Evolutionary conservation across 1,139 yeast genomes (phyloP), one percentile per base, ranked within the genome.

Genomic region (Candida pseudoviswanathii): DNA sequence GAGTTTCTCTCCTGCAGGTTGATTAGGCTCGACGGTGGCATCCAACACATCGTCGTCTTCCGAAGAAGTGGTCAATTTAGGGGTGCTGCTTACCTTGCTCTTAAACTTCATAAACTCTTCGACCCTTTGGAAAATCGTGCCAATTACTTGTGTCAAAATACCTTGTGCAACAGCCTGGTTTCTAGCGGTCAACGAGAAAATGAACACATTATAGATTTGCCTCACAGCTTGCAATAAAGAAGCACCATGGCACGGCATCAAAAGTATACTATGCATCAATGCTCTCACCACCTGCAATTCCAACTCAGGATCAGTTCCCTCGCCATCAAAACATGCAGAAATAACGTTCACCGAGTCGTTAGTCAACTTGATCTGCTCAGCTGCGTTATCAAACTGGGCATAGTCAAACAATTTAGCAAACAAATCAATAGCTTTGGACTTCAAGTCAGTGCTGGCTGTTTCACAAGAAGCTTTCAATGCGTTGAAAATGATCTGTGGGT

Each of bases 161-260:
- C 97, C 98, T 70, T 95, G 99, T 0, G 99, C 99, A 52, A 92
- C 86, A 0, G 94, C 89, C 67, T 94, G 99, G 63, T 91, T 94
- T 26, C 89, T 75, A 3, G 94, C 82, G 21, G 88, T 84, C 55
- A 87, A 75, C 0, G 97, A 90, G 53, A 90, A 80, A 42, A 94
- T 86, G 62, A 94, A 95, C 31, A 95, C 89, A 64, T 91, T 92
- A 70, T 94, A 94, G 22, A 94, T 89, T 63, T 90, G 96, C 65
- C 99, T 82, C 36, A 95, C 86, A 0, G 98, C 98, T 61, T 88
- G 89, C 56, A 95, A 75, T 47, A 95, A 74, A 0, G 95, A 82
- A 4, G 94, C 89, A 5, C 98, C 98, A 62, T 95, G 99, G 45
- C 94, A 90, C 24, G 96, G 87, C 69, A 90, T 80, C 43, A 86